These are phyloP conservation scores for Annona squamosa DNA, from an alignment of 164 flowering plant species.

Conservation along the genomic window DNA sequence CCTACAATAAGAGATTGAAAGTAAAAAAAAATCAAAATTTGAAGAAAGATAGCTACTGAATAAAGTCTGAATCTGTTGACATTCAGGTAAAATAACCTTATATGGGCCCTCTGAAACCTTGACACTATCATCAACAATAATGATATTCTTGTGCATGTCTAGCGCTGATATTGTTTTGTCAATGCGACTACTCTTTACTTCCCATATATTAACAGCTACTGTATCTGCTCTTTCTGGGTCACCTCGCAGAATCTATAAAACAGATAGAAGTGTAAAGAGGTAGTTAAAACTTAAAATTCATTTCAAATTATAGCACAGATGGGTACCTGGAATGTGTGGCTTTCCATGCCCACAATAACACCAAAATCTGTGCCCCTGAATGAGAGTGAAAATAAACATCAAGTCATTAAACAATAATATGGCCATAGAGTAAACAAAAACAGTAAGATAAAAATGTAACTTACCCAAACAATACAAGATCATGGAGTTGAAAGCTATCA, in stretches of 20 bases:
- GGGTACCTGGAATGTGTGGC: conserved; percentile 59
- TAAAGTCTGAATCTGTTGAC: no score
- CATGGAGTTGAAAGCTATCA: conserved; percentile 45
- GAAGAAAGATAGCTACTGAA: no score
- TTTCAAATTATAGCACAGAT: background rate
- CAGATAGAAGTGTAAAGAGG: conserved; percentile 5
- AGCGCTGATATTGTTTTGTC: conserved; percentile 61
- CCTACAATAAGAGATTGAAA: conserved; percentile 38
- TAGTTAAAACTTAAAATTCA: background rate
- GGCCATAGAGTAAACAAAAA: background rate
- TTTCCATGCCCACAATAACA: conserved; percentile 56
- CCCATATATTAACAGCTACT: conserved; percentile 30
- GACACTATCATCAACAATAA: conserved; percentile 56
- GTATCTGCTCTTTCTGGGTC: conserved; percentile 45
- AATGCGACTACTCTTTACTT: conserved; percentile 39
- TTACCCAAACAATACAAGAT: conserved; percentile 82
- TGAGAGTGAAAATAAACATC: conserved; percentile 3
- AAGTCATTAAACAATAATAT: background rate
- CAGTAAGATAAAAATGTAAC: conserved; percentile 2
- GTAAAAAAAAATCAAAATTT: background rate
- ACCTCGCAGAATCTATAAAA: conserved; percentile 56
- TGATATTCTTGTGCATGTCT: conserved; percentile 45
- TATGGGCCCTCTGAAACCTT: conserved; percentile 68
- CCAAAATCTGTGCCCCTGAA: conserved; percentile 82
- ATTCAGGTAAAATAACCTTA: conserved; percentile 35